Conservation (phyloP, 2,329 filamentous ascomycete species). For the Pyricularia sp. region DNA sequence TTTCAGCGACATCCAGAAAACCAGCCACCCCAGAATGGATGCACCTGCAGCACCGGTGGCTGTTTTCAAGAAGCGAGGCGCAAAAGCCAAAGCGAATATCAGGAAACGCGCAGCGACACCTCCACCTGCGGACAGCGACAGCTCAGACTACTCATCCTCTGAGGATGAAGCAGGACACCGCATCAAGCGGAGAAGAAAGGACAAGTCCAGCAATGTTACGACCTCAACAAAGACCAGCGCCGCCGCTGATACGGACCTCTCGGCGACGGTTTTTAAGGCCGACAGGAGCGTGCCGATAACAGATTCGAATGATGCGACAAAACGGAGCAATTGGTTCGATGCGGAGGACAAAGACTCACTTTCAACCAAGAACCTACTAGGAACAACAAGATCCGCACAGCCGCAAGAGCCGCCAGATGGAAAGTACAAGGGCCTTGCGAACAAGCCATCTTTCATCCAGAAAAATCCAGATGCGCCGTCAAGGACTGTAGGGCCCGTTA, state of each 20-base stretch:
- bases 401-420: conserved; percentile 40
- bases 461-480: conserved; percentile 64
- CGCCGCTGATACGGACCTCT: conserved; percentile 23
- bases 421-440: conserved; percentile 64
- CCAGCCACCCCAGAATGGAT: not conserved
- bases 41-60: conserved; percentile 36
- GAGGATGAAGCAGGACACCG: conserved; percentile 66
- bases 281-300: conserved; percentile 50
- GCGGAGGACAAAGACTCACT: conserved; percentile 42
- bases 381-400: conserved; percentile 33
- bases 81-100: conserved; percentile 62
- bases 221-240: conserved; percentile 47
- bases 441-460: conserved; percentile 61
- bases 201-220: conserved; percentile 38
- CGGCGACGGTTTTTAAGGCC: conserved; percentile 42
- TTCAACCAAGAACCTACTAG: conserved; percentile 42
- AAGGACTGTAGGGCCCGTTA: conserved; percentile 69
- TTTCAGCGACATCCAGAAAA: not conserved
- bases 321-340: conserved; percentile 80
- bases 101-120: conserved; percentile 73
- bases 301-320: conserved; percentile 75
- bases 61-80: conserved; percentile 75
- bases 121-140: conserved; percentile 51
- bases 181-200: conserved; percentile 68
- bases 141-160: conserved; percentile 52